Evolutionary conservation across 805 yeast genomes (phyloP).

Genomic region (Jamesozyma hellenica): DNA sequence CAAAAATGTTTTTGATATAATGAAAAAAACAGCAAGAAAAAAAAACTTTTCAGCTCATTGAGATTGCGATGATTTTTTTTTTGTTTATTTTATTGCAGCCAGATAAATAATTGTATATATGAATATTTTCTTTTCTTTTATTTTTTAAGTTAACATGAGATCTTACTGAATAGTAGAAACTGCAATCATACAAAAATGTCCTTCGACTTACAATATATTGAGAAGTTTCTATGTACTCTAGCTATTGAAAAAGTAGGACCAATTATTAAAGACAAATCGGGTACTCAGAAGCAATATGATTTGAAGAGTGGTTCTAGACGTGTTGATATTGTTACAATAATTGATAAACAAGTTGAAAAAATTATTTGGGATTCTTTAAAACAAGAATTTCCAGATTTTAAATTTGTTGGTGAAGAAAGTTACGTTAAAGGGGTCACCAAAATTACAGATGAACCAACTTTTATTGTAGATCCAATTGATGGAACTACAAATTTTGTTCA

Average conservation of each 20-base stretch:
- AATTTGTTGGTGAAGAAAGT: conserved; percentile 55
- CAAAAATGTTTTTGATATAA: too few relatives aligned
- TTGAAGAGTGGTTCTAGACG: conserved; percentile 29
- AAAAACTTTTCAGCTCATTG: too few relatives aligned
- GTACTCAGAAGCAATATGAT: conserved; percentile 30
- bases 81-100: too few relatives aligned
- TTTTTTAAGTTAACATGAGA: too few relatives aligned
- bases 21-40: too few relatives aligned
- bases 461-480: conserved; percentile 56
- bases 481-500: conserved; percentile 61
- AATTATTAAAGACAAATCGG: conserved; percentile 40
- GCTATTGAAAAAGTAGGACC: conserved; percentile 34
- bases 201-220: conserved; percentile 19
- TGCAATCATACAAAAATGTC: too few relatives aligned
- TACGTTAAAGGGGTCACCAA: conserved; percentile 39
- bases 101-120: too few relatives aligned
- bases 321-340: conserved; percentile 57
- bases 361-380: conserved; percentile 28
- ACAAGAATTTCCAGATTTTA: conserved; percentile 37
- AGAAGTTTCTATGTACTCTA: conserved; percentile 18
- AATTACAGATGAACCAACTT: conserved; percentile 45
- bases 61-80: too few relatives aligned
- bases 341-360: conserved; percentile 48
- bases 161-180: too few relatives aligned
- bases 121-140: too few relatives aligned